Evolutionary conservation across 2,329 filamentous ascomycete species (phyloP), one percentile per base, ranked within the genome.

Genomic region (Exophiala mesophila): DNA sequence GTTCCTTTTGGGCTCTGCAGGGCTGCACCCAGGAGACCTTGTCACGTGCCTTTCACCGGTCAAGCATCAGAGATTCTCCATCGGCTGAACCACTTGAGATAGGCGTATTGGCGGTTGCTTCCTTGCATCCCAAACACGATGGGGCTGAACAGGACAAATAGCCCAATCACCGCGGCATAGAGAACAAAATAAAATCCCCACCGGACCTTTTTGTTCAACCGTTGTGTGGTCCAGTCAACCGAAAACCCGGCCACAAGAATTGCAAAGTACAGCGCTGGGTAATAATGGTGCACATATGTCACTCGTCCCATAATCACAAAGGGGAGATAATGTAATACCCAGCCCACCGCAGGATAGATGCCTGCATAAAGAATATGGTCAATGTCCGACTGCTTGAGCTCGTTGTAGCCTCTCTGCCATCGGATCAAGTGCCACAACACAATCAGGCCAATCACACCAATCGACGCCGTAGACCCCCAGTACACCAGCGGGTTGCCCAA

Each of bases 221-320:
- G 81, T 53, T 82, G 76, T 34, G 88, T 78, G 50, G 82, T 72
- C 82, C 87, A 97, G 65, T 97, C 88, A 41, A 85, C 69, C 55
- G 88, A 77, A 75, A 98, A 98, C 40, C 89, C 90, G 49, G 89
- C 80, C 12, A 78, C 80, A 33, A 98, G 72, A 53, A 98, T 95
- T 57, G 92, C 89, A 64, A 97, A 98, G 73, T 97, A 98, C 8
- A 98, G 78, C 7, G 92, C 92, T 8, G 92, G 92, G 66, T 97
- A 98, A 74, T 98, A 98, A 71, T 98, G 92, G 66, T 98, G 92
- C 41, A 98, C 92, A 60, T 98, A 98, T 12, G 92, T 98, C 48
- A 98, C 92, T 74, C 92, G 87, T 8, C 88, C 92, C 94, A 98
- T 98, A 60, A 92, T 80, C 58, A 95, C 79, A 67, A 97, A 98